A percentile compares a stretch with the other conserved stretches of the same genome.
Evolutionary conservation across 2,329 filamentous ascomycete species (phyloP).

Genomic region (Aspergillus unguis): DNA sequence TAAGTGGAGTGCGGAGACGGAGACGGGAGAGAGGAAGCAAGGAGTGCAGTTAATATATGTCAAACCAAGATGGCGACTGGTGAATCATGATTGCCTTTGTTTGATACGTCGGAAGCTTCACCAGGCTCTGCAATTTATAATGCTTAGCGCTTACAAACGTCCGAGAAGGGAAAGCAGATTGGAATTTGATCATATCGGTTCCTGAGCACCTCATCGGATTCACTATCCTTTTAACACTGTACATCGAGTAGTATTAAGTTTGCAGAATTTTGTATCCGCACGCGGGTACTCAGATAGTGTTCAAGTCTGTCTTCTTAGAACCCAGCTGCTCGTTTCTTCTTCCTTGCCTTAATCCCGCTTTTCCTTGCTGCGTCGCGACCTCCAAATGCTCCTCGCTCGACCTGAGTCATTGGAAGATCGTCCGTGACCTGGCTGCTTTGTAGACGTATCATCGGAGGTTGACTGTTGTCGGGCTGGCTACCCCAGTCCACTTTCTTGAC

Average conservation of each 20-base stretch:
- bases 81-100: too few species aligned
- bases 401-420: conserved; percentile 40
- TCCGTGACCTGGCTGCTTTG: conserved; percentile 36
- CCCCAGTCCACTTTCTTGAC: conserved; percentile 27
- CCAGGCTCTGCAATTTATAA: neutral
- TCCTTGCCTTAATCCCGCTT: conserved; percentile 30
- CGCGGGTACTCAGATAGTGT: too few species aligned
- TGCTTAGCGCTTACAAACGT: neutral
- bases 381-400: conserved; percentile 39
- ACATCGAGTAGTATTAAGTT: neutral
- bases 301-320: conserved; percentile 27
- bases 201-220: conserved; percentile 4
- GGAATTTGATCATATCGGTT: conserved; percentile 5
- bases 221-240: too few species aligned
- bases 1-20: neutral
- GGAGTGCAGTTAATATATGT: neutral
- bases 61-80: neutral
- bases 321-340: conserved; percentile 41
- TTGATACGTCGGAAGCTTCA: neutral
- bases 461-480: conserved; percentile 30
- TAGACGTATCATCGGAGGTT: conserved; percentile 18
- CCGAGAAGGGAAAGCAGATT: neutral
- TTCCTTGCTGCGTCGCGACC: conserved; percentile 32
- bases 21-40: neutral
- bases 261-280: neutral